Base-by-base conservation (phyloP, 805 yeast species). In the Starmerella vitae region DNA sequence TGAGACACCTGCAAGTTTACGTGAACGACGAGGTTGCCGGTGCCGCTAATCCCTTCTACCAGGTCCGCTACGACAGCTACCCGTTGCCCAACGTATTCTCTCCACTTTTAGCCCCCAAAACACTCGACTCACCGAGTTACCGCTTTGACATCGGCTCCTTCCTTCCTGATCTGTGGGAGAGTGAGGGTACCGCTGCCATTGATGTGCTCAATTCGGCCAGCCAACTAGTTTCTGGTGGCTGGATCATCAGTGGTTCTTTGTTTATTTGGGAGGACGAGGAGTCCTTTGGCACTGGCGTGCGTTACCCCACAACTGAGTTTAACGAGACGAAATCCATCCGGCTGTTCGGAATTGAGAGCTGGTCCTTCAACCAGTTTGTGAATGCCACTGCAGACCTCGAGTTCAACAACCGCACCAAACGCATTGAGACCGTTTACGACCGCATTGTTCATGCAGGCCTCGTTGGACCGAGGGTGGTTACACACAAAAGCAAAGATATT, bases 61-160 rank as follows among this genome's bases (percentile, higher is more conserved):
- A 77, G 20, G 67, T 84, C 10, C n/a, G n/a, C n/a, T 83, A 68
- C 59, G 73, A 93, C 1, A 93, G 93, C 6, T 93, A 93, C 1
- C 60, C 73, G 31, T 72, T 85, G 3, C 93, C 94, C 1, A 66
- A 77, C 2, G 60, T 82, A 33, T 84, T 94, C 94, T 66, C 70
- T 35, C 82, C 93, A 4, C 72, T 79, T 44, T 93, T 82, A 12
- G 76, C 83, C 3, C 68, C 70, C 20, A 70, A 74, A 43, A 76
- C 93, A 1, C 82, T 74, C 59, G 93, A 83, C 54, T 64, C 81
- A 22, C 74, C 72, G 17, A 65, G 76, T 14, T 63, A 77, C 46
- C 75, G 74, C 41, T 54, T 83, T 33, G 93, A 84, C 46, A 50
- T 84, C 36, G 70, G 86, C 10, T 72, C 79, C 0, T 65, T 74